Evolutionary conservation across 2,329 filamentous ascomycete genomes (phyloP).

Genomic region (Ophiocordyceps robertsii): DNA sequence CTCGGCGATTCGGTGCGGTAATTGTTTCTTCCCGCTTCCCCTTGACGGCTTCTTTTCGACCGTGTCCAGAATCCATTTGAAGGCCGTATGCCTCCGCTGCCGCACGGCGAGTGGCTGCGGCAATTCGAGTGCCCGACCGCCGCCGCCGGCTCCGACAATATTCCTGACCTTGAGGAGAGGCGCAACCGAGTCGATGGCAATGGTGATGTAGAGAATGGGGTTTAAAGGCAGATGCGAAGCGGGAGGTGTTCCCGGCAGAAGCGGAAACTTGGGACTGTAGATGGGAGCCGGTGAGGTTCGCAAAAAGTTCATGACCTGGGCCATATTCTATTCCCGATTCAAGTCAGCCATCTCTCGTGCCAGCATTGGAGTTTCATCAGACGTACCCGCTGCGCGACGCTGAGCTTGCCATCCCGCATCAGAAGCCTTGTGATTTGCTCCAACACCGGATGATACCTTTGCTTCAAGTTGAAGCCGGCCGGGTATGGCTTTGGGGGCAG

Average conservation of each 20-base stretch:
- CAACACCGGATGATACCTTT: constrained; percentile 76
- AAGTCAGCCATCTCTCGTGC: constrained; percentile 4
- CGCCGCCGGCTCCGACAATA: constrained; percentile 68
- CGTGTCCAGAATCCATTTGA: constrained; percentile 81
- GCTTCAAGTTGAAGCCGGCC: constrained; percentile 50
- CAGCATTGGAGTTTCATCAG: background rate
- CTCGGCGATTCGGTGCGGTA: constrained; percentile 68
- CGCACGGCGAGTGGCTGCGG: constrained; percentile 64
- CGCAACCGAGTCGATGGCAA: constrained; percentile 85
- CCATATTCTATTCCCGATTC: constrained; percentile 54
- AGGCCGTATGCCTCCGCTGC: constrained; percentile 64
- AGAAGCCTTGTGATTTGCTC: constrained; percentile 80
- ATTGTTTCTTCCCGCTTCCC: constrained; percentile 57
- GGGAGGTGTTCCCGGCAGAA: constrained; percentile 66
- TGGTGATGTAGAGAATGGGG: constrained; percentile 75
- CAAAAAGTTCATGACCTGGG: constrained; percentile 67
- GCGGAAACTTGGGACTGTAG: constrained; percentile 54
- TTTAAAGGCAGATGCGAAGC: constrained; percentile 72
- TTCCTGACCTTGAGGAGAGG: constrained; percentile 71
- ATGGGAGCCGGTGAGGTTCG: constrained; percentile 73
- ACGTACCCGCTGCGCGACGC: constrained; percentile 73
- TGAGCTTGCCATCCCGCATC: constrained; percentile 86
- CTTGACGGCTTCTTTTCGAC: constrained; percentile 64
- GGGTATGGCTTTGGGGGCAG: constrained; percentile 56
- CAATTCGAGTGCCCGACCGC: constrained; percentile 71